Evolutionary conservation across 495 filamentous ascomycete genomes (phyloP), one percentile per base, ranked within the genome.

Genomic region (Penicillium canariense): DNA sequence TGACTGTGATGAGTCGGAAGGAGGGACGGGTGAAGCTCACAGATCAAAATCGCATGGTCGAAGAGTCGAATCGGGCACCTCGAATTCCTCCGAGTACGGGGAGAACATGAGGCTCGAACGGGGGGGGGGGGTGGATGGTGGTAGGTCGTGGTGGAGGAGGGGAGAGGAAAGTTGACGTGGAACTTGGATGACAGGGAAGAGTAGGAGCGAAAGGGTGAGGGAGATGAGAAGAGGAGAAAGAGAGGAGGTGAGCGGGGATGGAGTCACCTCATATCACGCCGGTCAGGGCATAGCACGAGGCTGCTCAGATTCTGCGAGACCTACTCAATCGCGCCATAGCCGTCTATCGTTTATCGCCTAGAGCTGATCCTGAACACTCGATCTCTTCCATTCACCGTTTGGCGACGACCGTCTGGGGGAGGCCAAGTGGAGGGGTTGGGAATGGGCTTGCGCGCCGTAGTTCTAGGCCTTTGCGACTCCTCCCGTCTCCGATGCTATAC

Each of bases 1-100:
- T n/a, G 43, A 31, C 30, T 5, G 32, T 59, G 40, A 56, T 52
- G 50, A 59, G 50, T 42, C 28, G 59, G 32, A 55, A 49, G 48
- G 50, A 48, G 51, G 55, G n/a, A n/a, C n/a, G 50, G 36, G 44
- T 42, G 54, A 23, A 43, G 44, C 54, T 61, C 59, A 63, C 59
- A 67, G 68, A 47, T 67, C 70, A 66, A 72, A 64, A 56, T 68
- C 63, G 61, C 62, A 57, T 61, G 58, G 59, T 68, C 63, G 58
- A 58, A 67, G 62, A 54, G 62, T 65, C 48, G 65, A 60, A 56
- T 67, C 65, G 55, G 65, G 59, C 52, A 67, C 65, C 56, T 67
- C 65, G 56, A 67, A 67, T 65, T 67, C 65, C 45, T 67, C 65
- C 59, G 65, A 65, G 50, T 68, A 68, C 40, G 65, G 65, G 59